Conservation (phyloP, 2,329 filamentous ascomycete genomes). For the Phialocephala sp. region DNA sequence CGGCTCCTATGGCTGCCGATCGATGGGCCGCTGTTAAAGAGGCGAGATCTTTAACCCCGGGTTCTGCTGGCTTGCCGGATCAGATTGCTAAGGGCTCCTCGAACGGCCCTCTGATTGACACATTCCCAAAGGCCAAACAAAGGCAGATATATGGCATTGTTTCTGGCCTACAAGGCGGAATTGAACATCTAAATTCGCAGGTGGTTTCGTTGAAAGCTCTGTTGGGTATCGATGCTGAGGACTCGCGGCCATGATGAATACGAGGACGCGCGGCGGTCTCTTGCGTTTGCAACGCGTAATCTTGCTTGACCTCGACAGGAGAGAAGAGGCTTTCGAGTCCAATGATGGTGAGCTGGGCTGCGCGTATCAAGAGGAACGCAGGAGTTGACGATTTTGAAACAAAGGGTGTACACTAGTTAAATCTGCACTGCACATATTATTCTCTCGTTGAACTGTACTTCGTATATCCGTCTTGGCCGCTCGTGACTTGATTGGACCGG, state of each 20-base stretch:
- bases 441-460: background rate
- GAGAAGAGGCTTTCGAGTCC: background rate
- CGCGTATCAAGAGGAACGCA: too few species aligned
- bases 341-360: background rate
- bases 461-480: background rate
- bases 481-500: background rate
- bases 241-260: conserved; percentile 6
- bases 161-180: conserved; percentile 33
- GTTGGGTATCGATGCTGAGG: conserved; percentile 35
- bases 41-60: background rate
- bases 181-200: conserved; percentile 37
- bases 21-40: conserved; percentile 11
- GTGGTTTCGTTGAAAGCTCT: conserved; percentile 34
- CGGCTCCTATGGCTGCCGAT: background rate
- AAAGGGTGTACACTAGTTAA: too few species aligned
- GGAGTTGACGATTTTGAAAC: too few species aligned
- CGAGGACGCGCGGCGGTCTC: background rate
- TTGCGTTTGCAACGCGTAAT: background rate
- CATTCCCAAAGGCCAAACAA: conserved; percentile 33
- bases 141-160: conserved; percentile 35
- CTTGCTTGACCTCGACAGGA: background rate
- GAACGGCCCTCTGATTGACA: conserved; percentile 28
- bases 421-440: background rate
- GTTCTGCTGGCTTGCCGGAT: conserved; percentile 11
- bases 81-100: conserved; percentile 3